Evolutionary conservation across 129 eudicot genomes (phyloP).

Genomic region (Ambrosia trifida): DNA sequence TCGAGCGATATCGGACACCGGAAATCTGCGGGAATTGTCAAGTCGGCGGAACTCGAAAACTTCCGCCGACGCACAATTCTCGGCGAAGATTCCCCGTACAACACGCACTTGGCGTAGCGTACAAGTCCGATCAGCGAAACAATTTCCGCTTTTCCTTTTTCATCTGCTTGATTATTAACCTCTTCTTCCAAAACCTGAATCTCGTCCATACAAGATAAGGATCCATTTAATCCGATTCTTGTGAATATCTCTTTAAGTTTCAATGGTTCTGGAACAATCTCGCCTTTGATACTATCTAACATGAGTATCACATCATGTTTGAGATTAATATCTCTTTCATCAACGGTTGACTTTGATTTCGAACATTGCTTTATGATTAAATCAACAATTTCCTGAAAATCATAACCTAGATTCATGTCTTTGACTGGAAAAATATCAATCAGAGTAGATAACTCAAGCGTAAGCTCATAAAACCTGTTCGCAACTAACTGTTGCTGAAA

Average conservation of each 20-base stretch:
- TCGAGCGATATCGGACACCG: slow-evolving; percentile 91
- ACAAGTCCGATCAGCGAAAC: slow-evolving; percentile 82
- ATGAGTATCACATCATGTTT: slow-evolving; percentile 43
- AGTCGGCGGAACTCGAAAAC: slow-evolving; percentile 45
- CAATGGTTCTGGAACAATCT: slow-evolving; percentile 70
- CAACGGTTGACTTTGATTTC: slow-evolving; percentile 31
- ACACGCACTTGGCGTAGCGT: slow-evolving; percentile 78
- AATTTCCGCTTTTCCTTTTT: slow-evolving; percentile 49
- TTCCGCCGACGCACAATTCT: slow-evolving; percentile 26
- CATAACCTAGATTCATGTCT: slow-evolving; percentile 55
- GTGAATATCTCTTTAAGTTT: slow-evolving; percentile 52
- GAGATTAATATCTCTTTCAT: slow-evolving; percentile 44
- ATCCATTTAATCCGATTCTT: slow-evolving; percentile 46
- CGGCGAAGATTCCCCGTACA: slow-evolving; percentile 76
- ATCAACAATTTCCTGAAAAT: slow-evolving; percentile 53
- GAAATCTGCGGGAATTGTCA: slow-evolving; percentile 72
- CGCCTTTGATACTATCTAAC: slow-evolving; percentile 55
- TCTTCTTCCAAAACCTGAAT: slow-evolving; percentile 82
- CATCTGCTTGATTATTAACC: slow-evolving; percentile 58
- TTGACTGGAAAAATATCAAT: slow-evolving; percentile 69
- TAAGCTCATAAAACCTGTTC: slow-evolving; percentile 54
- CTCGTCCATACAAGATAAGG: slow-evolving; percentile 60
- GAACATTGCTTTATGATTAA: slow-evolving; percentile 69
- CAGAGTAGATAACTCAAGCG: slow-evolving; percentile 68
- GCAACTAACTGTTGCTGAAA: slow-evolving; percentile 57